Conservation (phyloP, 768 basidiomycete species). For the Podaxis sp. region DNA sequence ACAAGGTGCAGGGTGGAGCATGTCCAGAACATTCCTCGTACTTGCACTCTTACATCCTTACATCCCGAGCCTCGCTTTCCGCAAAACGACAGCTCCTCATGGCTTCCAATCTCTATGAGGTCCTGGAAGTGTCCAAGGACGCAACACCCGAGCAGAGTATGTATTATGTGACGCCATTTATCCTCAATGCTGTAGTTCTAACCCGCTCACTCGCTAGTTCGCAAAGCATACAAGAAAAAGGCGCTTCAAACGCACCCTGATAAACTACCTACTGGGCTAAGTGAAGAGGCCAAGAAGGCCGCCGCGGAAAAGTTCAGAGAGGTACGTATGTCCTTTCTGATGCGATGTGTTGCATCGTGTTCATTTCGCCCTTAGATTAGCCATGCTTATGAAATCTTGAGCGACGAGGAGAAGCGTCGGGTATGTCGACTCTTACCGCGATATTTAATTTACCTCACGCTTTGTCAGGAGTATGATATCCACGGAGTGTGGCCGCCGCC, state of each 20-base stretch:
- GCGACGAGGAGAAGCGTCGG: slow-evolving; percentile 53
- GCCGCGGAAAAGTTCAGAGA: slow-evolving; percentile 55
- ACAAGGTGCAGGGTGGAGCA: not conserved
- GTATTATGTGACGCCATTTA: slow-evolving; percentile 20
- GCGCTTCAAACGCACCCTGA: slow-evolving; percentile 73
- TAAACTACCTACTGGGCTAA: slow-evolving; percentile 53
- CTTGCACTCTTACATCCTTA: slow-evolving; percentile 13
- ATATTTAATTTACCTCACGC: not conserved
- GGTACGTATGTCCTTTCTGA: slow-evolving; percentile 19
- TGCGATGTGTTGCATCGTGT: not conserved
- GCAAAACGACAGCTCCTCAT: slow-evolving; percentile 25
- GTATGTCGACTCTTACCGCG: slow-evolving; percentile 25
- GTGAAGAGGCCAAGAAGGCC: slow-evolving; percentile 42
- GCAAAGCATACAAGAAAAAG: slow-evolving; percentile 62
- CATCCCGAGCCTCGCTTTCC: slow-evolving; percentile 5
- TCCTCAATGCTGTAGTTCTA: not conserved
- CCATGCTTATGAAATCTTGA: slow-evolving; percentile 75
- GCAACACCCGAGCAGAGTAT: slow-evolving; percentile 63
- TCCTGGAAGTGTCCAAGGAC: slow-evolving; percentile 46
- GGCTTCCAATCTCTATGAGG: slow-evolving; percentile 62
- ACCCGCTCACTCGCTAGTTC: slow-evolving; percentile 14
- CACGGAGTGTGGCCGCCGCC: slow-evolving; percentile 76
- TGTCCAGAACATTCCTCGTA: slow-evolving; percentile 27
- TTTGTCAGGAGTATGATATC: slow-evolving; percentile 56
- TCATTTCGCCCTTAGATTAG: slow-evolving; percentile 43